Base-by-base conservation (phyloP, 2,329 filamentous ascomycete genomes). In the Penicillium nordicum region DNA sequence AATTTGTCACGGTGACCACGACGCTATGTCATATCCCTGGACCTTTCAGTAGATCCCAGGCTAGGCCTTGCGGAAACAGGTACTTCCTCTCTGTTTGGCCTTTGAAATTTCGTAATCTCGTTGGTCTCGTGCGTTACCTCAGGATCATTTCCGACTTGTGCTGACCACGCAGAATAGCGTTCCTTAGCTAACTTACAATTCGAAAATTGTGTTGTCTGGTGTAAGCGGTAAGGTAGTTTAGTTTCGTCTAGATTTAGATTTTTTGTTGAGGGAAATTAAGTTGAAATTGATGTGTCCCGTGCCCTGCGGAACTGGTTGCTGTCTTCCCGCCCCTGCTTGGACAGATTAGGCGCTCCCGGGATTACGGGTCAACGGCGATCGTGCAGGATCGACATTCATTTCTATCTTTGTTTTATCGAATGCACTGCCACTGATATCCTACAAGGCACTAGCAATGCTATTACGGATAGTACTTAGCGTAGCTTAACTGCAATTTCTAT, bases 311-410 rank as follows among this genome's bases (percentile, higher is more conserved):
- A 46, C 11, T 34, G 2, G 18, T 14, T 21, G 21, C 21, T 6
- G 1, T 51, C 2, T 18, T 11, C 5, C 29, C n/a, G 18, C 4
- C 40, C 21, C 36, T 43, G 53, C 36, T 53, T 11, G 21, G 34
- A 42, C 11, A 16, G 51, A 27, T 16, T 30, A 50, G 46, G 53
- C 41, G 53, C 32, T 51, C 27, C 47, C 53, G 47, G 12, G n/a
- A 52, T 23, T 2, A 8, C 23, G 53, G 53, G 46, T 42, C 48
- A 55, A 55, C 53, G 48, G 53, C 14, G 48, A 55, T 55, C 48
- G 16, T 55, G 48, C 53, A 55, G 47, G 46, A n/a, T 42, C 18
- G 29, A 25, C 16, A 7, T 9, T 5, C 14, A 36, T 40, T 23
- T 30, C 4, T 29, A 10, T 6, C 16, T 18, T 7, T 12, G 16